phyloP scores from a whole-genome alignment of 441 rosid genomes.

The Corymbia citriodora region DNA sequence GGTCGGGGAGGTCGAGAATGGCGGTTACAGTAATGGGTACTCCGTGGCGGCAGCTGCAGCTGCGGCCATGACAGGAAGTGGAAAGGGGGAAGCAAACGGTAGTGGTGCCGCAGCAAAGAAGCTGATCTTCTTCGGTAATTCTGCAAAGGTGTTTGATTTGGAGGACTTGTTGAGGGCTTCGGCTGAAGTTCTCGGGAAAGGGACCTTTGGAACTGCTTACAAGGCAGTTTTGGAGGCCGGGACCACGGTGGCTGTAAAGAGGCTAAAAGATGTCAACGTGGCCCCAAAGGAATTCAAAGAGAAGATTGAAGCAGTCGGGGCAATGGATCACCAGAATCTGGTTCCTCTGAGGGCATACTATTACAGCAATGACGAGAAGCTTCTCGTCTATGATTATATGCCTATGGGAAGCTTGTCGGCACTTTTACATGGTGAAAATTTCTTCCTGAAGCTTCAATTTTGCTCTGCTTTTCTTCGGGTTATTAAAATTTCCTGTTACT shows the following conservation, averaged over 20 bases:
- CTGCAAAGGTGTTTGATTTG: constrained; percentile 7
- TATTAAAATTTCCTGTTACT: not conserved
- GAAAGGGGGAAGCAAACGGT: not conserved
- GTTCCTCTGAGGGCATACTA: constrained; percentile 21
- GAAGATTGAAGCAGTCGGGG: constrained; percentile 10
- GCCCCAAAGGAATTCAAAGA: constrained; percentile 3
- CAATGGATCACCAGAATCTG: constrained; percentile 10
- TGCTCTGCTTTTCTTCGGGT: not conserved
- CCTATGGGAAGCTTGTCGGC: constrained; percentile 16
- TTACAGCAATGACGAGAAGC: constrained; percentile 17
- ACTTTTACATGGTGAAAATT: constrained; percentile 11
- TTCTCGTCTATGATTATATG: constrained; percentile 14
- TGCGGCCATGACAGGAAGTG: constrained; percentile 3
- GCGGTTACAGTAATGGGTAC: not conserved
- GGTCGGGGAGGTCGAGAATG: not conserved
- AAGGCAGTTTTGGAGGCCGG: constrained; percentile 15
- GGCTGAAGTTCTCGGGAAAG: constrained; percentile 17
- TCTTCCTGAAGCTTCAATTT: not conserved
- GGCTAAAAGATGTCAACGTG: constrained; percentile 15
- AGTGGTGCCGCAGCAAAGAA: not conserved
- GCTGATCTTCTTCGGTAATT: constrained; percentile 6
- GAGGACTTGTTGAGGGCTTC: constrained; percentile 21
- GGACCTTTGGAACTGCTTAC: constrained; percentile 14
- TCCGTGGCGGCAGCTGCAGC: not conserved
- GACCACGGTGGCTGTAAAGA: constrained; percentile 12